phyloP scores from a whole-genome alignment of 345 rosid species.

The Lenwebbia sp. region DNA sequence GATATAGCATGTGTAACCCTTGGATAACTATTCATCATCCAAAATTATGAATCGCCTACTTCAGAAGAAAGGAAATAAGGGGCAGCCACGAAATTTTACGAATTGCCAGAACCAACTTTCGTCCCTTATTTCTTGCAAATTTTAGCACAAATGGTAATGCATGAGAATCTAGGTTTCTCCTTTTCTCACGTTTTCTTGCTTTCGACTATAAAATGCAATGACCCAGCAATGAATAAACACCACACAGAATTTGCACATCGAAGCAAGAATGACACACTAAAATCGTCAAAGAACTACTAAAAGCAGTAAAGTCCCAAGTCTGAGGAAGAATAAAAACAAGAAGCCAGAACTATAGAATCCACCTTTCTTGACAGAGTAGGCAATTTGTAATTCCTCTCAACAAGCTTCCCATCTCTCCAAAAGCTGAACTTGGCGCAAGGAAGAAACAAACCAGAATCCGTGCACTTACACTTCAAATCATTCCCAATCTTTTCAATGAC shows the following conservation, averaged over 20 bases:
- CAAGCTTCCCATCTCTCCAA: conserved; percentile 58
- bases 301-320: neutral
- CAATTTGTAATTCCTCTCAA: conserved; percentile 23
- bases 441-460: conserved; percentile 51
- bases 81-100: neutral
- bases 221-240: neutral
- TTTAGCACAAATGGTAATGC: neutral
- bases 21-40: neutral
- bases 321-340: neutral
- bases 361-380: conserved; percentile 61
- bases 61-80: neutral
- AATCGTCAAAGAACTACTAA: neutral
- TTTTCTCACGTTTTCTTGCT: neutral
- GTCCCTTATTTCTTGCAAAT: neutral
- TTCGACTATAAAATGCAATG: neutral
- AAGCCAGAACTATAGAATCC: neutral
- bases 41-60: neutral
- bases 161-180: neutral
- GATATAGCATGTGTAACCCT: neutral
- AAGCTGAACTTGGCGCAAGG: conserved; percentile 69
- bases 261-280: neutral
- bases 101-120: neutral
- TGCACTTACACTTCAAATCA: conserved; percentile 55
- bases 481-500: conserved; percentile 49
- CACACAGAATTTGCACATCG: neutral